These are phyloP conservation scores for Penstemon eatonii DNA, from an alignment of 257 asterid genomes.

Conservation along the genomic window DNA sequence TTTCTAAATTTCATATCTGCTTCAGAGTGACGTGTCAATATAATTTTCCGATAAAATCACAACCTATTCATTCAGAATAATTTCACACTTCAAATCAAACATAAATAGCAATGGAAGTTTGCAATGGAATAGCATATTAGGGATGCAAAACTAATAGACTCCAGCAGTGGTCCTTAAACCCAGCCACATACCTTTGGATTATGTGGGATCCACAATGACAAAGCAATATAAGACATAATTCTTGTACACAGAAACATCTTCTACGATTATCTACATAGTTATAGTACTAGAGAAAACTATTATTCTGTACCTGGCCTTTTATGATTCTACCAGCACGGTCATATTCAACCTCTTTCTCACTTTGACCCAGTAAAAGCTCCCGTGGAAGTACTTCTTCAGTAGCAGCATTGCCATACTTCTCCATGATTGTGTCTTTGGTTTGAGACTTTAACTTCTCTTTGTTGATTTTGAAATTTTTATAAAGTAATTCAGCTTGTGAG, in stretches of 20 bases:
- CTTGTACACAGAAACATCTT: not conserved
- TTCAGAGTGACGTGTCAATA: not conserved
- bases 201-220: not conserved
- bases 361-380: conserved; percentile 89
- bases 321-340: conserved; percentile 95
- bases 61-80: not conserved
- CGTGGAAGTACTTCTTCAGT: conserved; percentile 77
- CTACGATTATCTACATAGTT: too few species aligned
- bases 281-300: not conserved
- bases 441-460: conserved; percentile 82
- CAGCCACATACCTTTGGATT: not conserved
- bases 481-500: conserved; percentile 91
- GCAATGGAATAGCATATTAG: not conserved
- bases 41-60: conserved; percentile 5
- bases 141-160: not conserved
- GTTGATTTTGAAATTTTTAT: conserved; percentile 71
- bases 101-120: not conserved
- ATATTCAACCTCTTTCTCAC: conserved; percentile 86
- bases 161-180: not conserved
- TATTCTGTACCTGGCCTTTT: conserved; percentile 80
- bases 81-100: conserved; percentile 4
- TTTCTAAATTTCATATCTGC: not conserved
- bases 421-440: conserved; percentile 77
- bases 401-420: conserved; percentile 96
- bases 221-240: not conserved